Evolutionary conservation across 139 green algal species (phyloP), one percentile per base, ranked within the genome.

Genomic region (Chlorella sorokiniana): DNA sequence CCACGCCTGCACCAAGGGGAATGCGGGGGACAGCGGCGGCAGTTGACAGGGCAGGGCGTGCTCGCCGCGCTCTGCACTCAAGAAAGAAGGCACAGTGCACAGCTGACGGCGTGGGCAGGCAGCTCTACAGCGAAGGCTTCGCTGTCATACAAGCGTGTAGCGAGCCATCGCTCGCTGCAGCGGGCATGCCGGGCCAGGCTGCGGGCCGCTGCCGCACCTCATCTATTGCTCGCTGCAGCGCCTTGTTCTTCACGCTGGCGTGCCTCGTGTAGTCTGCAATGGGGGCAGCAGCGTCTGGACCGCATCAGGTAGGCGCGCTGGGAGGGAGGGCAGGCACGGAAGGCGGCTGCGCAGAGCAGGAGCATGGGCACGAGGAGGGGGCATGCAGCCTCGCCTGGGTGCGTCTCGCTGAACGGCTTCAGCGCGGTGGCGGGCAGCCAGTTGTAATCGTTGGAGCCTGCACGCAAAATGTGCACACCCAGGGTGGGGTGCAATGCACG

Each of bases 151-250:
- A n/a, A n/a, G n/a, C n/a, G n/a, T n/a, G n/a, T n/a, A n/a, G n/a
- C n/a, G n/a, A n/a, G n/a, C n/a, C n/a, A n/a, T n/a, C n/a, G n/a
- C n/a, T n/a, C n/a, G n/a, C n/a, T 11, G 69, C 37, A 10, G 44
- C 54, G 31, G 29, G 5, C 38, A 76, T 23, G 3, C 65, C 64
- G 35, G 63, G 80, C 69, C 61, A 44, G 20, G n/a, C 18, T 16
- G 51, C 3, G 18, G 71, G 56, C 69, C 82, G 31, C 14, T 6
- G 41, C 25, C 10, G 10, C 40, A 82, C 83, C 35, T 76, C 51
- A 48, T 87, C 83, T 4, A 87, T 81, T 0, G 83, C 83, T 8
- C 33, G n/a, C 59, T 84, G 77, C 68, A 87, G 80, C 41, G 23
- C 56, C 77, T 82, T 85, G 65, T 80, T 70, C 44, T 69, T 83